phyloP scores from a whole-genome alignment of 2,329 filamentous ascomycete genomes.

The Chrysoporthe austroafricana region DNA sequence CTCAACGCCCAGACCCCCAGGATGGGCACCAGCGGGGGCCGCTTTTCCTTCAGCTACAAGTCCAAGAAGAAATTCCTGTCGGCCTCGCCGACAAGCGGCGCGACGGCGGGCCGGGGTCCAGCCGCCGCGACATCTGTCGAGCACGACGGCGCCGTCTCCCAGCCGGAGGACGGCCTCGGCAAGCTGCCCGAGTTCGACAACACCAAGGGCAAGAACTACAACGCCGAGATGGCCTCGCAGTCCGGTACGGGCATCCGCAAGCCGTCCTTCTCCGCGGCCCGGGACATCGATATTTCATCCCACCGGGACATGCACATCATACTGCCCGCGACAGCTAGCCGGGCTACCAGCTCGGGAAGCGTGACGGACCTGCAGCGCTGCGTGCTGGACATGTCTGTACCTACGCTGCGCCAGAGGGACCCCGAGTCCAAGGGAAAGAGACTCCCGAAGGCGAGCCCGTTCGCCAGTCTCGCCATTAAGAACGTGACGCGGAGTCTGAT shows the following conservation, averaged over 20 bases:
- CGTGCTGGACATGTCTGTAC: constrained; percentile 79
- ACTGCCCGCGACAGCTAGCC: constrained; percentile 70
- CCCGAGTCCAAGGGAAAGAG: background rate
- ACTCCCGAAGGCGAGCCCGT: constrained; percentile 55
- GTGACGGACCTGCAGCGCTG: constrained; percentile 71
- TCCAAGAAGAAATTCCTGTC: constrained; percentile 26
- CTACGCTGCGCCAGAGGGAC: constrained; percentile 48
- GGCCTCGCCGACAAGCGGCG: constrained; percentile 19
- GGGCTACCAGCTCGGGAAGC: constrained; percentile 74
- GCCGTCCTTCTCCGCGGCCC: constrained; percentile 65
- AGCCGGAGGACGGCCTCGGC: constrained; percentile 33
- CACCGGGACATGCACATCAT: constrained; percentile 75
- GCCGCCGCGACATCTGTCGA: constrained; percentile 18
- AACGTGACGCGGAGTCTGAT: constrained; percentile 73
- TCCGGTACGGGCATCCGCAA: constrained; percentile 52
- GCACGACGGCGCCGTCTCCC: constrained; percentile 30
- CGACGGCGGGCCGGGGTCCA: background rate
- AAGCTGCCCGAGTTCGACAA: constrained; percentile 41
- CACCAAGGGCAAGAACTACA: constrained; percentile 53
- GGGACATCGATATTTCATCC: constrained; percentile 66
- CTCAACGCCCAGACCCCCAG: constrained; percentile 70
- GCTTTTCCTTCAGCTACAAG: constrained; percentile 76
- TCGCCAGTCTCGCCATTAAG: constrained; percentile 71
- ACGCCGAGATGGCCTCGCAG: constrained; percentile 55
- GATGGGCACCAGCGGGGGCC: constrained; percentile 67